These are phyloP conservation scores for Choricystis sp. DNA, from an alignment of 139 green algal species.

Conservation along the genomic window DNA sequence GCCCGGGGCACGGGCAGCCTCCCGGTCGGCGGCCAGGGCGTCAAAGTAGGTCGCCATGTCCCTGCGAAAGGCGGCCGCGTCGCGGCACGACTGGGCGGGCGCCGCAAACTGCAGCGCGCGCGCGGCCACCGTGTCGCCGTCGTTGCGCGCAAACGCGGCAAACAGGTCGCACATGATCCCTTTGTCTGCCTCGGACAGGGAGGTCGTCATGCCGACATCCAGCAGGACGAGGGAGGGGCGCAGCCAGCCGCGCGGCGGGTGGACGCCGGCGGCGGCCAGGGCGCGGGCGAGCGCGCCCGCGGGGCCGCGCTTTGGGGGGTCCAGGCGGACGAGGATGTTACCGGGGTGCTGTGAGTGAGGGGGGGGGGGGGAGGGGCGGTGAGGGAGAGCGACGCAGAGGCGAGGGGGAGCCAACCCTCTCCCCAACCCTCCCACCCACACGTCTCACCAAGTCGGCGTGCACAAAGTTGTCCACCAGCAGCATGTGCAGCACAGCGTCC, in stretches of 20 bases:
- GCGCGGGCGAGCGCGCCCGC: too few species aligned
- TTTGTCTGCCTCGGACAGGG: slow-evolving; percentile 48
- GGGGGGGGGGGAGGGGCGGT: too few species aligned
- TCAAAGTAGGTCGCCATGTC: slow-evolving; percentile 39
- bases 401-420: too few species aligned
- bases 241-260: slow-evolving; percentile 18
- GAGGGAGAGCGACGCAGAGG: too few species aligned
- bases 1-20: neutral
- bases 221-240: slow-evolving; percentile 65
- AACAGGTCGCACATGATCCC: slow-evolving; percentile 40
- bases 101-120: slow-evolving; percentile 49
- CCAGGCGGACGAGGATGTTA: slow-evolving; percentile 73
- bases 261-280: slow-evolving; percentile 16
- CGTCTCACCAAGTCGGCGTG: slow-evolving; percentile 71
- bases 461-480: slow-evolving; percentile 93
- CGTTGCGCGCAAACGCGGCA: slow-evolving; percentile 34
- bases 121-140: slow-evolving; percentile 38
- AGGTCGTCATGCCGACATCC: slow-evolving; percentile 78
- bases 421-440: too few species aligned
- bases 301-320: slow-evolving; percentile 21
- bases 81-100: slow-evolving; percentile 39
- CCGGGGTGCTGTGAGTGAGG: slow-evolving; percentile 20
- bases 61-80: slow-evolving; percentile 40
- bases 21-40: slow-evolving; percentile 9
- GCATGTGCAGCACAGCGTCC: slow-evolving; percentile 82